Evolutionary conservation across 2,329 filamentous ascomycete species (phyloP).

Genomic region (Ceratocystis eucalypticola): DNA sequence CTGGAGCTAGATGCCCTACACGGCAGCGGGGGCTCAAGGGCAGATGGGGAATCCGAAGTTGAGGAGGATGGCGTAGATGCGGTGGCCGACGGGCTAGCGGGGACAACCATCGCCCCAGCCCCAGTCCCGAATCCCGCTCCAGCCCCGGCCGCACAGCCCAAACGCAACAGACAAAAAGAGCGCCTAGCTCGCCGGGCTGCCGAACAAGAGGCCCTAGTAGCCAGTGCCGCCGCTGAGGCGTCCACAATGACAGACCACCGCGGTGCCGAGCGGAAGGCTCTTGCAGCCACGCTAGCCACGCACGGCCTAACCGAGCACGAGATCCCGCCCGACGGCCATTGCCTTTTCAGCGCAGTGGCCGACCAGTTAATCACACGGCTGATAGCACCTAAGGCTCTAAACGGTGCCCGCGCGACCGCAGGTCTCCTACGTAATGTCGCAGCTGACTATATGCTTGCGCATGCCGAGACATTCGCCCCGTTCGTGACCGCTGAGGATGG

Average conservation of each 20-base stretch:
- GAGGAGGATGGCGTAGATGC: conserved; percentile 18
- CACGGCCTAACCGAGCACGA: conserved; percentile 58
- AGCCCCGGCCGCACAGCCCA: conserved; percentile 33
- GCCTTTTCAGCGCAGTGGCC: conserved; percentile 81
- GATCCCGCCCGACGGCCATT: conserved; percentile 85
- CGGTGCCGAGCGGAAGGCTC: conserved; percentile 52
- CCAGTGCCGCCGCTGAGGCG: conserved; percentile 56
- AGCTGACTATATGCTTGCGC: conserved; percentile 59
- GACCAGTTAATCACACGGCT: conserved; percentile 48
- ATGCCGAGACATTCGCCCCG: conserved; percentile 68
- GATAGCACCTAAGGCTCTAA: conserved; percentile 29
- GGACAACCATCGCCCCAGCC: conserved; percentile 7
- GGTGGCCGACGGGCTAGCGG: conserved; percentile 19
- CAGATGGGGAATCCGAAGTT: neutral
- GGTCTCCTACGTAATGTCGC: conserved; percentile 50
- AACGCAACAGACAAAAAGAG: conserved; percentile 83
- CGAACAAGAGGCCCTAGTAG: conserved; percentile 50
- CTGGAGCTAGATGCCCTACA: conserved; percentile 39
- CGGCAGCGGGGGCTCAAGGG: neutral
- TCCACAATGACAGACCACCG: conserved; percentile 59
- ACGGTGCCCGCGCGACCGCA: conserved; percentile 21
- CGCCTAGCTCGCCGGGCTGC: conserved; percentile 78
- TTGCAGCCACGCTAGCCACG: conserved; percentile 52
- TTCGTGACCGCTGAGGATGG: conserved; percentile 63
- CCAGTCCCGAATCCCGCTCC: neutral